Evolutionary conservation across 108 stramenopile species (phyloP).

Genomic region (Mediolabrus comicus): DNA sequence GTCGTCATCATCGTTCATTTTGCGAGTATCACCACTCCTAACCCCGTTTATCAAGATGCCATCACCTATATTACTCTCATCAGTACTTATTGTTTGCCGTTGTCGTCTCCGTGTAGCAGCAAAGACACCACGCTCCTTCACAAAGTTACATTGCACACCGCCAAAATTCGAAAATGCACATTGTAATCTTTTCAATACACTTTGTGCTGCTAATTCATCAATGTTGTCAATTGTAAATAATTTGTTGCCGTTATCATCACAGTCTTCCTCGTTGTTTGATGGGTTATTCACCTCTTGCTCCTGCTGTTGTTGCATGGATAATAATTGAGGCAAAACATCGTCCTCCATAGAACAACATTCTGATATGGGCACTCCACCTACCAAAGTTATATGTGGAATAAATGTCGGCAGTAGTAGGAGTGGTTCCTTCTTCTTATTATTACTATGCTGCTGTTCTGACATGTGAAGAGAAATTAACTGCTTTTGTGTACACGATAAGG

Average conservation of each 20-base stretch:
- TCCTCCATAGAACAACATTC: slow-evolving; percentile 12
- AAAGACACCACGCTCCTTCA: slow-evolving; percentile 28
- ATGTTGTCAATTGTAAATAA: background rate
- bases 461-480: slow-evolving; percentile 5
- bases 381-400: slow-evolving; percentile 30
- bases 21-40: background rate
- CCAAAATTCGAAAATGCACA: slow-evolving; percentile 22
- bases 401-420: slow-evolving; percentile 7
- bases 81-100: background rate
- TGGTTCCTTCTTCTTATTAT: background rate
- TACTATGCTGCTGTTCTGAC: background rate
- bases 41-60: no score
- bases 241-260: slow-evolving; percentile 5
- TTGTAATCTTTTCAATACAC: slow-evolving; percentile 18
- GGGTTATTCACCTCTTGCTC: background rate
- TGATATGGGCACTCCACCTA: slow-evolving; percentile 29
- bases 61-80: background rate
- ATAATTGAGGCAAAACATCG: background rate
- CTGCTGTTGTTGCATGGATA: background rate
- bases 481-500: background rate
- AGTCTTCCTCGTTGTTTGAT: background rate
- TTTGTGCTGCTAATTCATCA: slow-evolving; percentile 9
- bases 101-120: slow-evolving; percentile 1
- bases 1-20: background rate
- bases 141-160: slow-evolving; percentile 9